These are phyloP conservation scores for Syzygium grande DNA, from an alignment of 345 rosid species.

Conservation along the genomic window DNA sequence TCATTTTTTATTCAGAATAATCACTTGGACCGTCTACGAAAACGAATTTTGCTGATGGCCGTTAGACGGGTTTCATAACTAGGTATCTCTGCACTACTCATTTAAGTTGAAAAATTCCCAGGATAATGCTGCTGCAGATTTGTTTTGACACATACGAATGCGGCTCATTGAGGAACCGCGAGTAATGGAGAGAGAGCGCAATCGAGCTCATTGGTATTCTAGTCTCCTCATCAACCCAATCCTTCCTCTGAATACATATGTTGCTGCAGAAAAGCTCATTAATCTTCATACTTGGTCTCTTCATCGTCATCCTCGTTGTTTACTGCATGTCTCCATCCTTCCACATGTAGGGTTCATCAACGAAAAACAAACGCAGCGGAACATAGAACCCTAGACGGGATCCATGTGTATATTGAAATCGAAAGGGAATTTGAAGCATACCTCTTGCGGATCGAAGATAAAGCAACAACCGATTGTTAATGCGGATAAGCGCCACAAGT, in stretches of 20 bases:
- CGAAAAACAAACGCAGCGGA: too few species aligned
- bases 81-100: background rate
- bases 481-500: too few species aligned
- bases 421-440: too few species aligned
- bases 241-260: background rate
- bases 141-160: background rate
- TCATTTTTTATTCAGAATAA: background rate
- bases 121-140: background rate
- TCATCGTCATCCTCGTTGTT: constrained; percentile 72
- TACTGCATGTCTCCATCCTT: constrained; percentile 71
- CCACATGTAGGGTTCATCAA: too few species aligned
- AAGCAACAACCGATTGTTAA: too few species aligned
- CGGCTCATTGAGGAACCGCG: background rate
- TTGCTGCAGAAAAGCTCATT: constrained; percentile 1
- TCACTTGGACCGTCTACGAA: background rate
- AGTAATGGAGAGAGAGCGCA: background rate
- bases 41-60: background rate
- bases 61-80: background rate
- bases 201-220: background rate
- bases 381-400: too few species aligned
- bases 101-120: accelerated
- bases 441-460: too few species aligned
- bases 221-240: background rate
- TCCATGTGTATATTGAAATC: too few species aligned
- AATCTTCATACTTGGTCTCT: constrained; percentile 93